These are phyloP conservation scores for Meira miltonrushii DNA, from an alignment of 1,284 basidiomycete species.

Conservation along the genomic window DNA sequence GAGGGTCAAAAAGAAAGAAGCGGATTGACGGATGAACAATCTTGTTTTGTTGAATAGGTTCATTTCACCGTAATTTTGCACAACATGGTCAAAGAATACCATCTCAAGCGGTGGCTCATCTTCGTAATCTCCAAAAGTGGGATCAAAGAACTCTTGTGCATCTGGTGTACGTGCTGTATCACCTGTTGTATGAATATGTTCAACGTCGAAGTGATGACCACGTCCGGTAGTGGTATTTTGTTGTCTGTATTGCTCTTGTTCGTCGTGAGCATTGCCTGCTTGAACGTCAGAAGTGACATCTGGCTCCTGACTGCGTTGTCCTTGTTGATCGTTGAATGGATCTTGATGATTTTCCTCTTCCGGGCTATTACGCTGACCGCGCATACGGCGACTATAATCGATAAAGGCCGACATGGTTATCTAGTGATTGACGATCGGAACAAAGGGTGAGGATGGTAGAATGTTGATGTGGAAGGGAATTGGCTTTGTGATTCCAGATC, in stretches of 20 bases:
- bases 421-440: neutral
- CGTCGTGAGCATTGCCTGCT: neutral
- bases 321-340: slow-evolving; percentile 5
- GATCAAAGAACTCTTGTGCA: slow-evolving; percentile 32
- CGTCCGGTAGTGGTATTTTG: neutral
- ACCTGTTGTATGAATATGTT: slow-evolving; percentile 8
- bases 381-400: slow-evolving; percentile 30
- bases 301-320: neutral
- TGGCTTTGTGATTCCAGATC: too few species aligned
- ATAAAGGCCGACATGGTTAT: slow-evolving; percentile 24
- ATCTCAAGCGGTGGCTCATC: slow-evolving; percentile 36
- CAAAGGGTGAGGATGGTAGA: neutral
- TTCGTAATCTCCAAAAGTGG: slow-evolving; percentile 22
- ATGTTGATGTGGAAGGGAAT: neutral
- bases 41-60: slow-evolving; percentile 28
- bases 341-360: neutral
- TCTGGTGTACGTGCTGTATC: slow-evolving; percentile 1
- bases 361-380: slow-evolving; percentile 16
- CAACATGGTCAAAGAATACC: slow-evolving; percentile 49
- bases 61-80: slow-evolving; percentile 44
- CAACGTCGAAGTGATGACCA: slow-evolving; percentile 13
- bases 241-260: neutral
- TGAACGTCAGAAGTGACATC: neutral
- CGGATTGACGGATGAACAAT: slow-evolving; percentile 37
- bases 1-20: slow-evolving; percentile 35